Evolutionary conservation across 179 eudicot genomes (phyloP).

Genomic region (Monotropa hypopitys): DNA sequence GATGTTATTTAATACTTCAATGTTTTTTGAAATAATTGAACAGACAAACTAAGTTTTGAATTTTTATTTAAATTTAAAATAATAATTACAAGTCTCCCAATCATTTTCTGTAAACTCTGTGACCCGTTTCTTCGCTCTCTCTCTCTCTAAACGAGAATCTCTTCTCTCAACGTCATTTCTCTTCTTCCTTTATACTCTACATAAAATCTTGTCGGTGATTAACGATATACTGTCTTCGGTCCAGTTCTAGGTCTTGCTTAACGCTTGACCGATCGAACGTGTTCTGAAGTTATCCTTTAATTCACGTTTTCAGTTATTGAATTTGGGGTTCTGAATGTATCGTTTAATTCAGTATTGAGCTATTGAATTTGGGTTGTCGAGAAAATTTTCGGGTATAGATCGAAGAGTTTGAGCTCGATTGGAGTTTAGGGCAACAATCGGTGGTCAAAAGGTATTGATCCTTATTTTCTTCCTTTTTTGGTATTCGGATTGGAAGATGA

Average conservation of each 20-base stretch:
- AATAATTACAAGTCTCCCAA: too few relatives aligned
- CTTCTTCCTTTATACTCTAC: slow-evolving; percentile 3
- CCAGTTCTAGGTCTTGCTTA: background rate
- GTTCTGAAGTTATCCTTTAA: background rate
- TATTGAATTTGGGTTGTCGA: background rate
- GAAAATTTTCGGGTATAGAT: background rate
- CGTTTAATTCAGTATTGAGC: background rate
- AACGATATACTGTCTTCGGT: background rate
- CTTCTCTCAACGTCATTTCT: slow-evolving; percentile 2
- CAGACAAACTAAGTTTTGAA: too few relatives aligned
- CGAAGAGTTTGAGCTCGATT: background rate
- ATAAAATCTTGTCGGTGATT: background rate
- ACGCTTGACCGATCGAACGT: background rate
- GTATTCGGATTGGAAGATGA: background rate
- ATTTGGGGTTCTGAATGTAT: background rate
- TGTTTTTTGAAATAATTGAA: too few relatives aligned
- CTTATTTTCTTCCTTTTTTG: background rate
- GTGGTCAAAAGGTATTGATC: background rate
- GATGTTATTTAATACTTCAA: too few relatives aligned
- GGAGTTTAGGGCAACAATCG: background rate
- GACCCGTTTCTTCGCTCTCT: background rate
- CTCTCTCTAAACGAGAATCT: background rate
- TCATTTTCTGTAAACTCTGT: too few relatives aligned
- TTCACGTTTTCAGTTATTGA: background rate
- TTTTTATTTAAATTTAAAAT: too few relatives aligned